Evolutionary conservation across 257 asterid genomes (phyloP).

Genomic region (Solanum appendiculatum): DNA sequence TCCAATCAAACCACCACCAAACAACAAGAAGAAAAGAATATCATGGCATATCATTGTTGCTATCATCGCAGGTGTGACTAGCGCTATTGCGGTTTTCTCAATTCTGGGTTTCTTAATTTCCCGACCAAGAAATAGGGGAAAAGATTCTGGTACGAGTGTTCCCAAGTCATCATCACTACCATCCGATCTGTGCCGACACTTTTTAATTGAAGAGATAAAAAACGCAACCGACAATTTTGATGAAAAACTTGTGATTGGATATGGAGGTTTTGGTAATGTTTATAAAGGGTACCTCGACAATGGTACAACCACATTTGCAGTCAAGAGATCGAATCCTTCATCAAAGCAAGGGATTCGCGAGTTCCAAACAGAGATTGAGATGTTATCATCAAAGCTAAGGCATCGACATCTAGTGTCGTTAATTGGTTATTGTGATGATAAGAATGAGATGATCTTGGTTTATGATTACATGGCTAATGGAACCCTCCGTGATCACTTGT

Average conservation of each 20-base stretch:
- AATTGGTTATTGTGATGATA: slow-evolving; percentile 52
- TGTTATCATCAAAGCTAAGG: slow-evolving; percentile 41
- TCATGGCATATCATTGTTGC: neutral
- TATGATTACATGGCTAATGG: slow-evolving; percentile 63
- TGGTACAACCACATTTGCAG: slow-evolving; percentile 24
- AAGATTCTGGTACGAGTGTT: slow-evolving; percentile 1
- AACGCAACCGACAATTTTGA: slow-evolving; percentile 33
- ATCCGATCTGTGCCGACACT: slow-evolving; percentile 12
- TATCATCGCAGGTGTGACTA: slow-evolving; percentile 13
- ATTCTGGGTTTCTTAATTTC: slow-evolving; percentile 9
- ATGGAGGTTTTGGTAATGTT: slow-evolving; percentile 56
- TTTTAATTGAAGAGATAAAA: slow-evolving; percentile 34
- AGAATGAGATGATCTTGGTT: slow-evolving; percentile 53
- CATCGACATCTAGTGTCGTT: slow-evolving; percentile 53
- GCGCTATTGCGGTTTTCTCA: slow-evolving; percentile 5
- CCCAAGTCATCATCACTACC: slow-evolving; percentile 24
- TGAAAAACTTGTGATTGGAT: slow-evolving; percentile 23
- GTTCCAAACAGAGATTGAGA: slow-evolving; percentile 53
- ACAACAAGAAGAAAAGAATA: neutral
- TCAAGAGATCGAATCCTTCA: slow-evolving; percentile 33
- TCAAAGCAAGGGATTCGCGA: slow-evolving; percentile 50
- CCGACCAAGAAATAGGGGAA: slow-evolving; percentile 10
- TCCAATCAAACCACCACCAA: neutral
- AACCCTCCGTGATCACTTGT: slow-evolving; percentile 40
- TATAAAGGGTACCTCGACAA: slow-evolving; percentile 34